Conservation (phyloP, 2,329 filamentous ascomycete species). For the Alternaria triticina region DNA sequence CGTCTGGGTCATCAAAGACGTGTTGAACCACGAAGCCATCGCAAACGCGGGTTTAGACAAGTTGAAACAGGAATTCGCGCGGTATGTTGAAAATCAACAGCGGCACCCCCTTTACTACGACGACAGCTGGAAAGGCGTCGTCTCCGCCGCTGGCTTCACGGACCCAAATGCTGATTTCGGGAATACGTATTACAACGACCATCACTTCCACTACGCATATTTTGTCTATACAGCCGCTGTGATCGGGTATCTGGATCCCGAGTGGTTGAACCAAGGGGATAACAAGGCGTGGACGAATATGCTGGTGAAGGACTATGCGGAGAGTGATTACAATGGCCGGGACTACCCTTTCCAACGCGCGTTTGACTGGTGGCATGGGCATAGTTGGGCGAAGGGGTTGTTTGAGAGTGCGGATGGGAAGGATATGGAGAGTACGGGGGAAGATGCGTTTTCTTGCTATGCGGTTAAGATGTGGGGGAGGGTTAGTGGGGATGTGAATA, state of each 20-base stretch:
- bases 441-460: conserved; percentile 87
- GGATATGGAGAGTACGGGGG: conserved; percentile 86
- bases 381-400: conserved; percentile 88
- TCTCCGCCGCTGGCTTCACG: conserved; percentile 78
- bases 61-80: conserved; percentile 55
- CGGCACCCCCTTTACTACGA: conserved; percentile 63
- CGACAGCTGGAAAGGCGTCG: conserved; percentile 76
- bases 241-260: conserved; percentile 77
- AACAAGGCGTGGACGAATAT: conserved; percentile 84
- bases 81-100: conserved; percentile 55
- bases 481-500: conserved; percentile 73
- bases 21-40: conserved; percentile 63
- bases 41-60: conserved; percentile 58
- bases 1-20: conserved; percentile 56
- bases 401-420: conserved; percentile 76
- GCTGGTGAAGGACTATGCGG: conserved; percentile 82
- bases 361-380: conserved; percentile 95
- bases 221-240: conserved; percentile 87
- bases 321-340: conserved; percentile 70
- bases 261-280: conserved; percentile 66
- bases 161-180: conserved; percentile 82
- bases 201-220: conserved; percentile 76
- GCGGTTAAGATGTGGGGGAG: conserved; percentile 94
- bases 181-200: conserved; percentile 76
- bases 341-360: conserved; percentile 79